phyloP scores from a whole-genome alignment of 106 monocot species.

The Dendrobium huoshanense region DNA sequence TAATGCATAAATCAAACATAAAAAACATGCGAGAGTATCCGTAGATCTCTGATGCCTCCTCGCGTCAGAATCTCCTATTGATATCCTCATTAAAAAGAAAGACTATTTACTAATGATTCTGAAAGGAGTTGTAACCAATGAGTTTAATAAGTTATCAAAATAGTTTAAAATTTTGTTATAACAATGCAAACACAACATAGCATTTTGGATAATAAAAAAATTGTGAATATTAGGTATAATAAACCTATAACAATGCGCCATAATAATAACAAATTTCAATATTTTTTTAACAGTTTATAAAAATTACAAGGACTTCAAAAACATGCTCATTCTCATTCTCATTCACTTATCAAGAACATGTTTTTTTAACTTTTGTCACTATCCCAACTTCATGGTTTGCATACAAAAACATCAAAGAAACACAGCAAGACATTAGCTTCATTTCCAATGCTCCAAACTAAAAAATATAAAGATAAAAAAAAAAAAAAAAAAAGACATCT shows the following conservation, averaged over 20 bases:
- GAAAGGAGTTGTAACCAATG: background rate
- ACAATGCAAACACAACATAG: background rate
- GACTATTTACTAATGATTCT: background rate
- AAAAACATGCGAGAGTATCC: too few relatives aligned
- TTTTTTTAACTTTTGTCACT: background rate
- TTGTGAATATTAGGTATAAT: background rate
- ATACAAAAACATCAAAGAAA: background rate
- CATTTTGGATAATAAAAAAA: background rate
- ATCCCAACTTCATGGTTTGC: background rate
- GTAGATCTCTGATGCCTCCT: too few relatives aligned
- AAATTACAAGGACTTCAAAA: background rate
- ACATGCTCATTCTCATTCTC: background rate
- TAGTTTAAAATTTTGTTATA: background rate
- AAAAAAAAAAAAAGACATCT: background rate
- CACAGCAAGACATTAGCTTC: background rate
- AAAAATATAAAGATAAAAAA: background rate
- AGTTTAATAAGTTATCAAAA: background rate
- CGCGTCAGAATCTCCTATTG: too few relatives aligned
- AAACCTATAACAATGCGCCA: background rate
- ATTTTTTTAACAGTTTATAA: background rate
- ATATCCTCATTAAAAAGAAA: background rate
- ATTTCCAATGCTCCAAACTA: background rate
- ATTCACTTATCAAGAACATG: background rate
- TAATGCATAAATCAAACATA: too few relatives aligned
- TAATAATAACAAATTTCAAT: background rate